Evolutionary conservation across 164 flowering plant species (phyloP).

Genomic region (Annona squamosa): DNA sequence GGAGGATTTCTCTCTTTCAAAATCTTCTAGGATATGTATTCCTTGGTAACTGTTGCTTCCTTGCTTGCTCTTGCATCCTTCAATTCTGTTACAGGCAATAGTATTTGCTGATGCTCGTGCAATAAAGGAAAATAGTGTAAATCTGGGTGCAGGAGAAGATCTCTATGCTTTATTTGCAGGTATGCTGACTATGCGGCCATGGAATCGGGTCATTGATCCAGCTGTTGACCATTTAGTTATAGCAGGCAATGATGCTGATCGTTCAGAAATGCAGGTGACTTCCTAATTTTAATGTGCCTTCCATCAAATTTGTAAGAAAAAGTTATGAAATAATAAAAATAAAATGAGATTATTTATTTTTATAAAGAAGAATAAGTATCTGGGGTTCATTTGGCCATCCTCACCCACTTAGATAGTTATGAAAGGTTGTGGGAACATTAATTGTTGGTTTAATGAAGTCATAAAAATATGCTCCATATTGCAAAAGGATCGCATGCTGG

Average conservation of each 20-base stretch:
- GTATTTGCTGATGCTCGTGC: conserved; percentile 82
- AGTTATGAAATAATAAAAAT: too few species aligned
- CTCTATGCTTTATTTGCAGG: conserved; percentile 86
- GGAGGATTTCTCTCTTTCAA: not conserved
- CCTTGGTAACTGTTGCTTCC: not conserved
- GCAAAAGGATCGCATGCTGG: too few species aligned
- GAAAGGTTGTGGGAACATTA: too few species aligned
- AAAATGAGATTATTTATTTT: too few species aligned
- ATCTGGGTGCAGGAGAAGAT: conserved; percentile 98
- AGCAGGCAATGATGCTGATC: conserved; percentile 57
- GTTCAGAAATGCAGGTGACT: conserved; percentile 82
- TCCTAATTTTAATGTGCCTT: not conserved
- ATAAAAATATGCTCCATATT: too few species aligned
- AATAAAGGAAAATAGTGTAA: conserved; percentile 78
- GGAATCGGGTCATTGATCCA: conserved; percentile 78
- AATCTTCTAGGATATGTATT: conserved; percentile 1
- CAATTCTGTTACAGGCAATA: conserved; percentile 44
- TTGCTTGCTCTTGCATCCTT: conserved; percentile 2
- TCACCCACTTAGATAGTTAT: too few species aligned
- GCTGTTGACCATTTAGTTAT: conserved; percentile 86
- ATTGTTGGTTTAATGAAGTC: too few species aligned
- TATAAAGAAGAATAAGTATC: too few species aligned
- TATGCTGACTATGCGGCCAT: conserved; percentile 93
- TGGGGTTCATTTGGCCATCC: too few species aligned
- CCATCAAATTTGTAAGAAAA: not conserved